Evolutionary conservation across 169 alveolate species (phyloP), one percentile per base, ranked within the genome.

Genomic region (Plasmodium knowlesi): DNA sequence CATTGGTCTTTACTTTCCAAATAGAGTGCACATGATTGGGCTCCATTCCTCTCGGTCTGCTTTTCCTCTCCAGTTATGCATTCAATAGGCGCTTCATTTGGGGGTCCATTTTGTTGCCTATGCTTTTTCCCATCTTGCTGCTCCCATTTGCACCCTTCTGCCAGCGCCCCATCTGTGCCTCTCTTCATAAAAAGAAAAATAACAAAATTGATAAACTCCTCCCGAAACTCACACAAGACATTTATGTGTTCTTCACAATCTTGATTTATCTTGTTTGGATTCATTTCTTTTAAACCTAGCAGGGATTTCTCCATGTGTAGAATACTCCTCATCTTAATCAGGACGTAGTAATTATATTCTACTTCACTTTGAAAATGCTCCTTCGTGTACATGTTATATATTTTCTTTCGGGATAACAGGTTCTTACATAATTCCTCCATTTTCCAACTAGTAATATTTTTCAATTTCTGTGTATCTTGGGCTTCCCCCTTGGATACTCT

Each of bases 151-250:
- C 28, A 32, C 46, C 43, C 57, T 0, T 12, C 57, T 12, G 57
- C 5, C 19, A 46, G 57, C 19, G 19, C 19, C 5, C 12, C 57
- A 0, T 19, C 57, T 25, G 46, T n/a, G 43, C 10, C 30, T 6
- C 67, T 30, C 41, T 43, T 85, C 50, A 54, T 85, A 74, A 85
- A 85, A 6, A 85, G 61, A 85, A 85, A 85, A 16, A 74, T 73
- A 9, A 85, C 76, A 85, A 43, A 85, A 16, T 85, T 85, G 22
- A 85, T 72, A 74, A 85, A 85, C 14, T 85, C 93, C 61, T 85
- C 71, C 61, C 85, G 50, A 30, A 85, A 46, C 43, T 78, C 46
- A 22, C 54, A 85, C 79, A 85, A 46, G 2, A 85, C 8, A 25
- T 76, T 72, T 50, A 85, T 74, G 41, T 85, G 54, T 32, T 85